phyloP scores from a whole-genome alignment of 2,329 filamentous ascomycete genomes.

The Fusarium fracticaudum region DNA sequence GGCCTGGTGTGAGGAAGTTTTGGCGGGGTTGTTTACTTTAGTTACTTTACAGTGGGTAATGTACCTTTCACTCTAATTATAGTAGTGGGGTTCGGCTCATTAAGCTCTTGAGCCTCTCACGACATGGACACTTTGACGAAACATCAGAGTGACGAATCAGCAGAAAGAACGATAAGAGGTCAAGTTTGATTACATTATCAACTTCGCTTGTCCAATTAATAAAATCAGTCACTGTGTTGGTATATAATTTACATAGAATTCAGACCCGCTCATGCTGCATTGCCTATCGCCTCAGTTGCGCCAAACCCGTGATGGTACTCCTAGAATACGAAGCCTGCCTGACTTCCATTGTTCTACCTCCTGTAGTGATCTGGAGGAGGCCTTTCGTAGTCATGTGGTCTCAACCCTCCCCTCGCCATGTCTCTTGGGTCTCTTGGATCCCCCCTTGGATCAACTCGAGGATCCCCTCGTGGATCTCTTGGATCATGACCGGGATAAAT shows the following conservation, averaged over 20 bases:
- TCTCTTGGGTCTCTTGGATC: conserved; percentile 44
- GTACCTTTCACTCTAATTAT: background rate
- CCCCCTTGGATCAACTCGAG: conserved; percentile 37
- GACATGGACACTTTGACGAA: background rate
- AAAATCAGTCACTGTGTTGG: background rate
- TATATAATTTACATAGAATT: background rate
- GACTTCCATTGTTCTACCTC: conserved; percentile 44
- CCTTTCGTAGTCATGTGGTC: conserved; percentile 58
- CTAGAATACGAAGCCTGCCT: background rate
- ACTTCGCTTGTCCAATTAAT: background rate
- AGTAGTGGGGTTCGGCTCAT: conserved; percentile 11
- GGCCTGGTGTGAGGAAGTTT: conserved; percentile 1
- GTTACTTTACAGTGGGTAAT: background rate
- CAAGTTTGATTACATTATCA: background rate
- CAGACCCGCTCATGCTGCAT: background rate
- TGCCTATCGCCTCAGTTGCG: background rate
- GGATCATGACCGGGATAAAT: conserved; percentile 44
- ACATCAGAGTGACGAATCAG: background rate
- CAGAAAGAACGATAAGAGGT: background rate
- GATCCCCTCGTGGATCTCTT: conserved; percentile 44
- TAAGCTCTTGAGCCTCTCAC: background rate
- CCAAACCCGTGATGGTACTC: background rate
- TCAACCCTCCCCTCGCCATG: conserved; percentile 55
- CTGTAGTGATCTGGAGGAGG: conserved; percentile 57
- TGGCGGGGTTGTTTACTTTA: conserved; percentile 32